phyloP scores from a whole-genome alignment of 2,329 filamentous ascomycete species.

The Talaromyces atroroseus region DNA sequence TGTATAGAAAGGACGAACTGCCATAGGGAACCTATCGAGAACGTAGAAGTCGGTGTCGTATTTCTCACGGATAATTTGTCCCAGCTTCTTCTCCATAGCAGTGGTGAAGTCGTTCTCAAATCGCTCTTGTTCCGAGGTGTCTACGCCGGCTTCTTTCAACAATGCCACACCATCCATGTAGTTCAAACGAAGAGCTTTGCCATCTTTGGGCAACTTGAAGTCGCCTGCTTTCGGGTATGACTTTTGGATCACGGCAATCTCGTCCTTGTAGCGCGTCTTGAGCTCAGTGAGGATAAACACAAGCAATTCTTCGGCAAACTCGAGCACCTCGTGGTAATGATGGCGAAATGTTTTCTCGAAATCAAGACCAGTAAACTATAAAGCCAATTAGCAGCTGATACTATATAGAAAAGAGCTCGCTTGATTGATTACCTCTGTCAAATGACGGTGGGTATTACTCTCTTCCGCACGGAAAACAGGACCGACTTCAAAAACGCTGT shows the following conservation, averaged over 20 bases:
- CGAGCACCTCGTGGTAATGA: slow-evolving; percentile 49
- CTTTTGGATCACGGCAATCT: slow-evolving; percentile 44
- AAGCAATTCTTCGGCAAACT: slow-evolving; percentile 45
- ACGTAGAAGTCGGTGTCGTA: slow-evolving; percentile 95
- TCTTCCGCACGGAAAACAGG: slow-evolving; percentile 64
- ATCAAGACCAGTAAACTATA: slow-evolving; percentile 47
- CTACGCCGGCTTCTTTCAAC: slow-evolving; percentile 46
- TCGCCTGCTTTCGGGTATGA: slow-evolving; percentile 47
- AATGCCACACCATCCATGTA: slow-evolving; percentile 47
- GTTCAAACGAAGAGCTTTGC: slow-evolving; percentile 45
- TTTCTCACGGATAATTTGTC: slow-evolving; percentile 77
- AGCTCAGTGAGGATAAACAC: slow-evolving; percentile 46
- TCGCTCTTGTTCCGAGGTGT: slow-evolving; percentile 44
- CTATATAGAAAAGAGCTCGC: slow-evolving; percentile 6
- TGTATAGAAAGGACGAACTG: slow-evolving; percentile 86
- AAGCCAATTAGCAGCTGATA: slow-evolving; percentile 16
- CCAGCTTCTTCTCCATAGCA: slow-evolving; percentile 62
- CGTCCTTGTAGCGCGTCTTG: slow-evolving; percentile 39
- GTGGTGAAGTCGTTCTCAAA: slow-evolving; percentile 46
- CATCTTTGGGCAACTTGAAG: slow-evolving; percentile 46
- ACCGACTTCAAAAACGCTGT: slow-evolving; percentile 60
- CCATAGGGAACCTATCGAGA: slow-evolving; percentile 90
- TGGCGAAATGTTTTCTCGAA: slow-evolving; percentile 47
- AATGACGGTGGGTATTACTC: slow-evolving; percentile 61
- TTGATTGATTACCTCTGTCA: slow-evolving; percentile 50